Percentiles rank a stretch among this genome's conserved stretches.
Conservation (phyloP, 164 flowering plant genomes). For the Pachysandra terminalis region DNA sequence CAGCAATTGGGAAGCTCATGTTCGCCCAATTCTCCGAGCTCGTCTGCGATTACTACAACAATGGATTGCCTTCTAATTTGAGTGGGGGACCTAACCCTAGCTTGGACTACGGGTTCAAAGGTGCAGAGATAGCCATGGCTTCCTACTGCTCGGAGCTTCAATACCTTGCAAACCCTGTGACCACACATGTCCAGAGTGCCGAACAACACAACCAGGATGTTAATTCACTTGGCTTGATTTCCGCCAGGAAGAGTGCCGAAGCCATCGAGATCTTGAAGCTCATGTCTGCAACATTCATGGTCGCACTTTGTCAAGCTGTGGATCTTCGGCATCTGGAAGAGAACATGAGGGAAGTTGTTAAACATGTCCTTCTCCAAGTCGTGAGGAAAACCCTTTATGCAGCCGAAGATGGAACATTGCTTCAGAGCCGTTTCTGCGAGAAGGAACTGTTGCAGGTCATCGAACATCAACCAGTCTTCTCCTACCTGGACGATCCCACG, state of each 20-base stretch:
- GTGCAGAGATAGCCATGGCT: conserved; percentile 49
- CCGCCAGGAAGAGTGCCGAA: conserved; percentile 48
- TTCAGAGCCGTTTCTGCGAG: conserved; percentile 48
- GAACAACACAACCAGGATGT: conserved; percentile 48
- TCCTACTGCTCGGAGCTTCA: conserved; percentile 43
- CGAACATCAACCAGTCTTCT: conserved; percentile 41
- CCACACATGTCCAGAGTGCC: conserved; percentile 43
- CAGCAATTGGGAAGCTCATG: conserved; percentile 43
- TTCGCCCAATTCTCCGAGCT: conserved; percentile 46
- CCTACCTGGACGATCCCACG: conserved; percentile 45
- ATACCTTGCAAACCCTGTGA: conserved; percentile 40
- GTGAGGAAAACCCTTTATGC: conserved; percentile 38
- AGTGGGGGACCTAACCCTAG: conserved; percentile 36
- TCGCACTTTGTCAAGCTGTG: conserved; percentile 53
- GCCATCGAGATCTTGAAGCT: conserved; percentile 49
- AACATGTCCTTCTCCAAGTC: conserved; percentile 28
- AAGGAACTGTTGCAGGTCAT: conserved; percentile 39
- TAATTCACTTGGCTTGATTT: conserved; percentile 47
- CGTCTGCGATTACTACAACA: conserved; percentile 40
- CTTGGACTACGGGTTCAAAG: conserved; percentile 46
- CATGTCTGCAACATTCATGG: conserved; percentile 45
- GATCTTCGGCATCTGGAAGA: conserved; percentile 54
- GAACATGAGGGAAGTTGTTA: conserved; percentile 40
- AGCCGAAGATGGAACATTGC: conserved; percentile 29
- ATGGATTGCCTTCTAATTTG: conserved; percentile 41